Conservation (phyloP, 2,329 filamentous ascomycete species). For the Trichoderma atrobrunneum region DNA sequence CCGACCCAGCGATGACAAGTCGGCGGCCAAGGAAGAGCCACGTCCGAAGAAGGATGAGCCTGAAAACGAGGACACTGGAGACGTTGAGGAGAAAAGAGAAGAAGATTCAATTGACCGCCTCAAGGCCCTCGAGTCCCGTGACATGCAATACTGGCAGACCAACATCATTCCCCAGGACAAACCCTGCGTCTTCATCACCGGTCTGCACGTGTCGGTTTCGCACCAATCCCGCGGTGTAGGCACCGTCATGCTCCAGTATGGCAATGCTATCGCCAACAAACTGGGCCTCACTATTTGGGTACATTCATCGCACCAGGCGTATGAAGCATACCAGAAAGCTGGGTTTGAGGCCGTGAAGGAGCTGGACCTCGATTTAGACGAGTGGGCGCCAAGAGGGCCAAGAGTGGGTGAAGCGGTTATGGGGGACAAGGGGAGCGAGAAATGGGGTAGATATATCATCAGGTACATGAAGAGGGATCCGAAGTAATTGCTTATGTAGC, state of each 20-base stretch:
- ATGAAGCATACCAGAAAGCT: slow-evolving; percentile 16
- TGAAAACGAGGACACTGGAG: too few relatives aligned
- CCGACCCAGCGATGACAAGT: too few relatives aligned
- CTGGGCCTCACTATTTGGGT: slow-evolving; percentile 15
- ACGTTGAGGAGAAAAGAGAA: too few relatives aligned
- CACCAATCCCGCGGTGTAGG: slow-evolving; percentile 19
- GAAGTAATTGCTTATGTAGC: too few relatives aligned
- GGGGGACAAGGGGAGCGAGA: slow-evolving; percentile 16
- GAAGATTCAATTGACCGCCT: too few relatives aligned
- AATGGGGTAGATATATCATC: slow-evolving; percentile 20
- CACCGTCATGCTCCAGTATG: slow-evolving; percentile 12
- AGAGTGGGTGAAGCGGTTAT: slow-evolving; percentile 18
- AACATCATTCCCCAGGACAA: slow-evolving; percentile 13
- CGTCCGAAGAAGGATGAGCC: too few relatives aligned
- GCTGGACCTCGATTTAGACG: slow-evolving; percentile 19
- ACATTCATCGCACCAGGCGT: slow-evolving; percentile 21
- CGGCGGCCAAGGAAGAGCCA: too few relatives aligned
- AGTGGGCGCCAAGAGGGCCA: slow-evolving; percentile 19
- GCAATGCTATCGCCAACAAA: slow-evolving; percentile 16
- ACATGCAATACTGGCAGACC: slow-evolving; percentile 17
- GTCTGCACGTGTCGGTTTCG: slow-evolving; percentile 13
- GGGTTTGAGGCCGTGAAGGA: slow-evolving; percentile 13
- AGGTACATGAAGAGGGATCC: slow-evolving; percentile 16
- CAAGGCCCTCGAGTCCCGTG: slow-evolving; percentile 6
- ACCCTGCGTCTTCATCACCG: slow-evolving; percentile 20